Base-by-base conservation (phyloP, 2,329 filamentous ascomycete species). In the Aspergillus thermomutatus region DNA sequence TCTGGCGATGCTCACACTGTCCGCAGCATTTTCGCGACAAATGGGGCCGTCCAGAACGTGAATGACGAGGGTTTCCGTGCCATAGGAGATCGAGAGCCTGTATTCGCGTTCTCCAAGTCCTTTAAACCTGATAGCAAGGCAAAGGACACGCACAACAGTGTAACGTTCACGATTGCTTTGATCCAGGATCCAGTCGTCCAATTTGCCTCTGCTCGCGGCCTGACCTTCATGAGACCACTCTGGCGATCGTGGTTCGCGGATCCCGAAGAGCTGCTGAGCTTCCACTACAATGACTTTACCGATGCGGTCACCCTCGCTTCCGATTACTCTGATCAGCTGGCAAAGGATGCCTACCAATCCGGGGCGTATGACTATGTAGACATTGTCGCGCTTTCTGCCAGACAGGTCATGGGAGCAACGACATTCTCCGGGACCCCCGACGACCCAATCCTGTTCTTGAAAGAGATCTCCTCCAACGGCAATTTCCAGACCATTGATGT, bases 401-500 rank as follows among this genome's bases (percentile, higher is more conserved):
- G 91, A 48, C 91, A 95, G 69, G 88, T 91, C 14, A 81, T 94
- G 69, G 91, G 90, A 6, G 90, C 88, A 1, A 91, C 88, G 2
- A 87, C 87, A 61, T 89, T 92, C 68, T 83, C 88, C 6, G 84
- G 89, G 46, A 89, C 89, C 21, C 83, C 84, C 3, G 83, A 91
- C 3, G 80, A 85, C 60, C 88, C 89, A 0, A 81, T 93, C 45
- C 72, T 94, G 23, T 94, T 94, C 74, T 76, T 93, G 58, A 94
- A 94, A 69, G 91, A 94, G 71, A 93, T 94, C 55, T 91, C 89
- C 1, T 92, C 88, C 2, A 89, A 93, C 65, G 90, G 90, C 3
- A 93, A 95, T 66, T 87, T 87, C 72, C 90, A 94, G 69, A 94
- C 90, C 0, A 88, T 94, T 10, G 90, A 93, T 75, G 89, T 95